These are phyloP conservation scores for Byssochlamys sp. DNA, from an alignment of 2,329 filamentous ascomycete genomes.

Conservation along the genomic window DNA sequence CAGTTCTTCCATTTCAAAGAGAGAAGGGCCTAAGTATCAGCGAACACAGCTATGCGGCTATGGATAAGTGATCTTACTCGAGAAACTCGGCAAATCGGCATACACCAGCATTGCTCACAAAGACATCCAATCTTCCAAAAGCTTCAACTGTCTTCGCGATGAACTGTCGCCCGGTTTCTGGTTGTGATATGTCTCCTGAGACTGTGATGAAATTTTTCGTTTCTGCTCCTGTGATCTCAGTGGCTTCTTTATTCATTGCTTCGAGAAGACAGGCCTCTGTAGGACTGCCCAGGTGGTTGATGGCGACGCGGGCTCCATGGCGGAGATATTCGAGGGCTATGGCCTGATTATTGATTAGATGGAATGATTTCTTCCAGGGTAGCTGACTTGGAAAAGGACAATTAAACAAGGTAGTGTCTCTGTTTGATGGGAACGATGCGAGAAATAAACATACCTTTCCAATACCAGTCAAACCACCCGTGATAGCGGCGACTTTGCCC, in stretches of 20 bases:
- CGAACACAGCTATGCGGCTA: neutral
- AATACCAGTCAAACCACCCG: slow-evolving; percentile 77
- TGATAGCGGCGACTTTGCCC: slow-evolving; percentile 75
- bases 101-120: slow-evolving; percentile 80
- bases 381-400: too few species aligned
- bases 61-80: slow-evolving; percentile 39
- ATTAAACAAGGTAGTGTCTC: too few species aligned
- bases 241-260: slow-evolving; percentile 21
- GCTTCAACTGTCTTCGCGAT: slow-evolving; percentile 54
- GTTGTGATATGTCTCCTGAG: slow-evolving; percentile 66
- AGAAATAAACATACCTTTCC: slow-evolving; percentile 44
- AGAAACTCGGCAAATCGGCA: slow-evolving; percentile 84
- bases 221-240: slow-evolving; percentile 15
- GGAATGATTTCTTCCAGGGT: neutral
- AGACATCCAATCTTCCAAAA: slow-evolving; percentile 56
- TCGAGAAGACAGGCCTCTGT: slow-evolving; percentile 22
- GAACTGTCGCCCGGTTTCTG: slow-evolving; percentile 59
- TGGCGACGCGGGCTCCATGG: slow-evolving; percentile 67
- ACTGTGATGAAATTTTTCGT: slow-evolving; percentile 52
- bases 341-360: slow-evolving; percentile 35
- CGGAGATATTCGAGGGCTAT: slow-evolving; percentile 69
- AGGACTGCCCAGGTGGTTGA: slow-evolving; percentile 61
- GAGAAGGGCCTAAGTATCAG: too few species aligned
- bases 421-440: too few species aligned
- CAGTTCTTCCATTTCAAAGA: neutral